Conservation (phyloP, 176 grass and related monocot genomes). For the Carex pumila region DNA sequence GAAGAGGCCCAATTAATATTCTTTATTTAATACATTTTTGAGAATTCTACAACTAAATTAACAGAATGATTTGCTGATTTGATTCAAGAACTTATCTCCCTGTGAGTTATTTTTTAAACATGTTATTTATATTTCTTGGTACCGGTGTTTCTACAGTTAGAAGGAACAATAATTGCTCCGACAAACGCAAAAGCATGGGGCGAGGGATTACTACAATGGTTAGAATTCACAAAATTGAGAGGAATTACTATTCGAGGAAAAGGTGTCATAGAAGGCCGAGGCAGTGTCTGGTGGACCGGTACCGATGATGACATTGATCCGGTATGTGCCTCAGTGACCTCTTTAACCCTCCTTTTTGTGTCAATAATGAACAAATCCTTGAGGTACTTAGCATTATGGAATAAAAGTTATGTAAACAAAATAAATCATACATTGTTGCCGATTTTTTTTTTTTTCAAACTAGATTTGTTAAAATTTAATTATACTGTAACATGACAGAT, state of each 20-base stretch:
- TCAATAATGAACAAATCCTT: neutral
- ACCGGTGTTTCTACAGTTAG: conserved; percentile 40
- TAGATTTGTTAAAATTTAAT: neutral
- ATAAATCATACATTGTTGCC: neutral
- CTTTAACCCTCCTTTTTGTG: neutral
- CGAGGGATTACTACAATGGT: conserved; percentile 76
- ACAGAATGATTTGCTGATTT: neutral
- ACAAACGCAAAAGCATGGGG: conserved; percentile 66
- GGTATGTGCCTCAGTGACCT: conserved; percentile 24
- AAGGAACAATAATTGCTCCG: conserved; percentile 81
- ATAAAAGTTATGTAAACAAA: neutral
- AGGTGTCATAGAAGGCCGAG: conserved; percentile 77
- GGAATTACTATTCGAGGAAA: conserved; percentile 84
- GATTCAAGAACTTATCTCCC: neutral
- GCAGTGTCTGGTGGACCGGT: conserved; percentile 79
- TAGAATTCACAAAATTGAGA: conserved; percentile 88
- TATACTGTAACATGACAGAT: conserved; percentile 41
- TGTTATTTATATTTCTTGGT: neutral
- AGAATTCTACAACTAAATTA: neutral
- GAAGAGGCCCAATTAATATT: neutral
- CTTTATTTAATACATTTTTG: neutral
- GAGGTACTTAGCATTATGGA: neutral
- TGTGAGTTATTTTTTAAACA: neutral
- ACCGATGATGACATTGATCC: conserved; percentile 46
- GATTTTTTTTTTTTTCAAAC: neutral